Evolutionary conservation across 2,329 filamentous ascomycete genomes (phyloP).

Genomic region (Pestalotiopsis sp.): DNA sequence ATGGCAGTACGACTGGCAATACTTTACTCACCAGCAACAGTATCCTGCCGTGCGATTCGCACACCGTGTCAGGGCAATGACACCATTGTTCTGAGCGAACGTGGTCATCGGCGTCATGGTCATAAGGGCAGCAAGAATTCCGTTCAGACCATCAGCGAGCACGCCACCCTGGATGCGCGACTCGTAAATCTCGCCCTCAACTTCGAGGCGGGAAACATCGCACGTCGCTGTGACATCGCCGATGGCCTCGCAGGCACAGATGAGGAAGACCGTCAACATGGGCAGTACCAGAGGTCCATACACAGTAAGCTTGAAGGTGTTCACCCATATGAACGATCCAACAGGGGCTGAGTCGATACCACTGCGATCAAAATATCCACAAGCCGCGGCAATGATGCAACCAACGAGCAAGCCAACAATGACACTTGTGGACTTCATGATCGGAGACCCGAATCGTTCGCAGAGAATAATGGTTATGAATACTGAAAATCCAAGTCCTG

Average conservation of each 20-base stretch:
- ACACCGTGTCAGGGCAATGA: slow-evolving; percentile 80
- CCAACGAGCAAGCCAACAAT: slow-evolving; percentile 75
- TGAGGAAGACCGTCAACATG: slow-evolving; percentile 69
- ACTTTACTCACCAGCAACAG: slow-evolving; percentile 59
- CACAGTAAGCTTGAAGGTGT: slow-evolving; percentile 73
- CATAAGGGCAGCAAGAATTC: slow-evolving; percentile 73
- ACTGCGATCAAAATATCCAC: slow-evolving; percentile 76
- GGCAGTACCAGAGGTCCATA: slow-evolving; percentile 77
- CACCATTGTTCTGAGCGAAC: slow-evolving; percentile 84
- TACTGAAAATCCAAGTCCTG: slow-evolving; percentile 73
- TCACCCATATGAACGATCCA: slow-evolving; percentile 77
- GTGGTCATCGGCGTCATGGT: slow-evolving; percentile 81
- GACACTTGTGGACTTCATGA: slow-evolving; percentile 82
- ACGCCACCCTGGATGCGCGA: slow-evolving; percentile 79
- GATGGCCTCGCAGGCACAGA: slow-evolving; percentile 78
- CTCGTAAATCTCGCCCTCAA: slow-evolving; percentile 73
- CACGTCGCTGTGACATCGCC: slow-evolving; percentile 82
- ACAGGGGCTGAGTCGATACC: slow-evolving; percentile 72
- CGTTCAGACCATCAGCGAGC: slow-evolving; percentile 76
- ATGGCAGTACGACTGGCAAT: neutral
- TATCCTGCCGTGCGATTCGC: slow-evolving; percentile 82
- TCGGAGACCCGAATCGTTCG: slow-evolving; percentile 79
- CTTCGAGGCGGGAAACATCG: slow-evolving; percentile 76
- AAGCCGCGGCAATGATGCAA: slow-evolving; percentile 78
- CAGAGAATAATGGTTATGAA: slow-evolving; percentile 80